These are phyloP conservation scores for Mycena sanguinolenta DNA, from an alignment of 768 basidiomycete species.

Conservation along the genomic window DNA sequence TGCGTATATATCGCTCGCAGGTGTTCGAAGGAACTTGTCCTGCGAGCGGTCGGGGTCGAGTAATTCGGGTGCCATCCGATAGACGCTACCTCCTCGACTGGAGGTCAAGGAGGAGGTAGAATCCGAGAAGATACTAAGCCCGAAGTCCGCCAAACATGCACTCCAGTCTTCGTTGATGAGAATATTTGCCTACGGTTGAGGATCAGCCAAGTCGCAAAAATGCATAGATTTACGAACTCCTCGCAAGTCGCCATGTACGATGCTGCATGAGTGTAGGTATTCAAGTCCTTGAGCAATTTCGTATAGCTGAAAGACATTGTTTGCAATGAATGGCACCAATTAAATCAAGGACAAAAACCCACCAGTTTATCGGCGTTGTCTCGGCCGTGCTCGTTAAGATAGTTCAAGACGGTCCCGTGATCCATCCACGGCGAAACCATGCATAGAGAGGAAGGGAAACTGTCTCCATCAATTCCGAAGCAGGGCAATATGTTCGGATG, in stretches of 20 bases:
- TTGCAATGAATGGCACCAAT: not conserved
- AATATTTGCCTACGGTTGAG: constrained; percentile 43
- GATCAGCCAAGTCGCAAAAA: not conserved
- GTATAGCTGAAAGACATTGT: constrained; percentile 15
- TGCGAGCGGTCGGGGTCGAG: constrained; percentile 44
- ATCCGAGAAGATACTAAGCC: constrained; percentile 46
- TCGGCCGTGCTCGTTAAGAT: constrained; percentile 36
- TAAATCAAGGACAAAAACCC: not conserved
- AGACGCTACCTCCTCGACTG: constrained; percentile 42
- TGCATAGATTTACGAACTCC: not conserved
- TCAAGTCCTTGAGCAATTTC: constrained; percentile 41
- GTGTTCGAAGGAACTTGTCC: constrained; percentile 37
- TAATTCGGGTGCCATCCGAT: too few species aligned
- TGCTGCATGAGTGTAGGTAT: constrained; percentile 38
- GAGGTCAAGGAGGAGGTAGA: constrained; percentile 42
- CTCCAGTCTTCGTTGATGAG: constrained; percentile 40
- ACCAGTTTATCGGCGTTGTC: constrained; percentile 36
- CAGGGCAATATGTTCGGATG: constrained; percentile 46
- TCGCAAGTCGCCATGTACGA: constrained; percentile 38
- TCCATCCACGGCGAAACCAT: constrained; percentile 48
- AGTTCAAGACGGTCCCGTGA: constrained; percentile 41
- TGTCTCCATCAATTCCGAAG: constrained; percentile 42
- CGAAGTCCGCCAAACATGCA: constrained; percentile 48
- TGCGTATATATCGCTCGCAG: constrained; percentile 35
- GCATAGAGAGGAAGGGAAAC: too few species aligned